Base-by-base conservation (phyloP, 1,284 basidiomycete species). In the Golubevia sp. region DNA sequence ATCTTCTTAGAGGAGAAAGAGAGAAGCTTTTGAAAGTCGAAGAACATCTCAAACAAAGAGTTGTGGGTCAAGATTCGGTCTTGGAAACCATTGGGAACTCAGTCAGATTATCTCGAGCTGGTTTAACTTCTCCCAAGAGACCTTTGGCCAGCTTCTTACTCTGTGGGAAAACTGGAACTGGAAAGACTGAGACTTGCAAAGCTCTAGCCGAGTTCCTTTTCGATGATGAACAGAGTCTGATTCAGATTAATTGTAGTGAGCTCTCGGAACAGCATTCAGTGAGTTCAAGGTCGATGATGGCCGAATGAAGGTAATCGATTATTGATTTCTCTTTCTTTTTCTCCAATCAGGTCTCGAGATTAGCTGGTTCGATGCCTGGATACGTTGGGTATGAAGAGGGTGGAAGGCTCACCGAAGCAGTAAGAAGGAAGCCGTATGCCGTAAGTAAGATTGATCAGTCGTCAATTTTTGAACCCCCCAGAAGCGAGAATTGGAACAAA, bases 351-450 rank as follows among this genome's bases (percentile, higher is more conserved):
- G 11, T 34, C 8, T 59, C 58, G 38, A 66, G 69, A 25, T 64
- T 75, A n/a, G 53, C 73, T 5, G 73, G 73, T 25, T 58, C 73
- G 0, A 70, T 70, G 27, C 71, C 73, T 1, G 71, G 71, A 25
- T 75, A 75, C 56, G 64, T 75, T 6, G 73, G 73, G n/a, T 65
- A 68, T 56, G 73, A 70, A 4, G 69, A 74, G 18, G 67, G 64
- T 24, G 70, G 70, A 0, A 59, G 65, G 64, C 65, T 74, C 21
- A 66, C 68, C 2, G 69, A 73, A 49, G 52, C 60, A 55, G 73
- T 74, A 21, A 65, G 73, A 8, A 63, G 67, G 24, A 55, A 63
- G 15, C 73, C 71, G 2, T 74, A 74, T 56, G 55, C 57, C 5
- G 18, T 13, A 18, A 2, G 3, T 7, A 53, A 3, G 21, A 53